Base-by-base conservation (phyloP, 768 basidiomycete genomes). In the Tricholoma sp. region DNA sequence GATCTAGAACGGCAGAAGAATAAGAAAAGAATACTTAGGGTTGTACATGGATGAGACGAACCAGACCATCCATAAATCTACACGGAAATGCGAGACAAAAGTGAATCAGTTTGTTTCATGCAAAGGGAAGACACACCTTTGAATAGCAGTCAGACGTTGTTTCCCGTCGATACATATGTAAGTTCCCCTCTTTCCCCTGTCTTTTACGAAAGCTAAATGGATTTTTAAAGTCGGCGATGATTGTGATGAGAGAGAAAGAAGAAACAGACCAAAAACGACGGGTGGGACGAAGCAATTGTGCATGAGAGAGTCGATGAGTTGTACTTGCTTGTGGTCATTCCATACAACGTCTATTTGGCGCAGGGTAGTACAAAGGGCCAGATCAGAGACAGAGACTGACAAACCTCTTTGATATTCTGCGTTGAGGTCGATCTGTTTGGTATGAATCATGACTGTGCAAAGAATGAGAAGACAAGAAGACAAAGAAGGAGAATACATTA, bases 101-200 rank as follows among this genome's bases (percentile, higher is more conserved):
- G 24, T 37, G n/a, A 49, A 31, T 18, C 14, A 10, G 9, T 4
- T 10, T 29, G 24, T 21, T 31, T 21, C 11, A 19, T 10, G 11
- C 6, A 50, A 39, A 31, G 50, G 8, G 19, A 5, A 16, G 19
- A 57, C 63, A 16, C 39, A 87, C 86, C 78, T 75, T 59, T 77
- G 74, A 24, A 88, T 81, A 0, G 86, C 86, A 0, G 87, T 86
- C 58, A 88, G 65, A 31, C 87, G 75, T 60, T 88, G 86, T 64
- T 88, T 88, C n/a, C 86, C 86, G 59, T 88, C 88, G 12, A 87
- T 85, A 58, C 86, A 88, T 0, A 75, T 75, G 19, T 80, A 75
- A 18, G 64, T 62, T 59, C 82, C 80, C 3, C 77, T 79, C 32
- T 82, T 75, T 2, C 74, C 69, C n/a, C n/a, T n/a, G 16, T 68